phyloP scores from a whole-genome alignment of 306 rosid genomes.

The Malus domestica region DNA sequence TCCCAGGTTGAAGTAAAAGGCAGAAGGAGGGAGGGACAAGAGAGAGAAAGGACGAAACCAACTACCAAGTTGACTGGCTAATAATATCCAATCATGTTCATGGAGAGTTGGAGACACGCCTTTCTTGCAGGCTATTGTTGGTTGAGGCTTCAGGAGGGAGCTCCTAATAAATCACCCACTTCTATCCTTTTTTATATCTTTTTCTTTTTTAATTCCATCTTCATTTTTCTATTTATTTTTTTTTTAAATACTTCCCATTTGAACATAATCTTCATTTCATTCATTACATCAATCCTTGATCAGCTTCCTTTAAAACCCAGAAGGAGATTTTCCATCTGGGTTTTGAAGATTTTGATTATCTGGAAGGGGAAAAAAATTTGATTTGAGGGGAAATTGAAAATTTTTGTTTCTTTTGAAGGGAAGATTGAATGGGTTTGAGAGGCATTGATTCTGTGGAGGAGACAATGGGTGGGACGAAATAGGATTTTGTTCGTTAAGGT shows the following conservation, averaged over 20 bases:
- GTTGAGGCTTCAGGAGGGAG: constrained; percentile 9
- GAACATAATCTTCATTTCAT: background rate
- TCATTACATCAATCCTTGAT: constrained; percentile 10
- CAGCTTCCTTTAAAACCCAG: constrained; percentile 16
- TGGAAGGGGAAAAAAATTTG: background rate
- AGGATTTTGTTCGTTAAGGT: background rate
- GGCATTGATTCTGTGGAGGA: constrained; percentile 11
- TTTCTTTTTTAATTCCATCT: background rate
- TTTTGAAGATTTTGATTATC: constrained; percentile 19
- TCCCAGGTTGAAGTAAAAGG: constrained; percentile 4
- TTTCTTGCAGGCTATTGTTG: constrained; percentile 24
- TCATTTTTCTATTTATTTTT: constrained; percentile 4
- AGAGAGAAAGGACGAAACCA: constrained; percentile 29
- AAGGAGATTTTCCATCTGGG: constrained; percentile 13
- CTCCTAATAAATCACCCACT: constrained; percentile 10
- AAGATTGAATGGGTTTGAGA: background rate
- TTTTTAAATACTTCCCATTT: constrained; percentile 23
- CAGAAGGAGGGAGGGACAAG: background rate
- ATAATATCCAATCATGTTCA: constrained; percentile 45
- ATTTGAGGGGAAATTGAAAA: background rate
- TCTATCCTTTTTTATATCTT: constrained; percentile 1
- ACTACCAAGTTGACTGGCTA: constrained; percentile 56
- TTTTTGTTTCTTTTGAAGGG: background rate
- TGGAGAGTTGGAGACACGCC: constrained; percentile 27
- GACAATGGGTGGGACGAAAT: constrained; percentile 9